A percentile compares a stretch with the other conserved stretches of the same genome.
Conservation (phyloP, 1,284 basidiomycete genomes). For the Volvariella surrecta region DNA sequence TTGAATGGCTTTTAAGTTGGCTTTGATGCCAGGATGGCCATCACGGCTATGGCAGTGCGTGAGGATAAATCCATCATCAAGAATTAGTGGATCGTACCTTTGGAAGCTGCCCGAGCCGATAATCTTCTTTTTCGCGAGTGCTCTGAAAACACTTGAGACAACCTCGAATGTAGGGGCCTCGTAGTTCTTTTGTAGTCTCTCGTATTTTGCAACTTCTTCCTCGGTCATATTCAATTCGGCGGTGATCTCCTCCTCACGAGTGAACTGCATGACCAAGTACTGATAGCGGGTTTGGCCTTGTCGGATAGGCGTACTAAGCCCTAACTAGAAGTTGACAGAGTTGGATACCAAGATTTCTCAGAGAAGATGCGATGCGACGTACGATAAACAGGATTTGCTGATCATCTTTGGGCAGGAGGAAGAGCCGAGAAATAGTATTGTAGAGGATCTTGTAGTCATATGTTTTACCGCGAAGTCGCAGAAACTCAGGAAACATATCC, state of each 20-base stretch:
- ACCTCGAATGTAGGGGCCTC: conserved; percentile 94
- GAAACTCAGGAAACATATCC: conserved; percentile 94
- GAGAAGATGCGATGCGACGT: conserved; percentile 18
- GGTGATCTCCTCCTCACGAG: conserved; percentile 94
- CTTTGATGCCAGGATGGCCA: conserved; percentile 83
- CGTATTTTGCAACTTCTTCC: conserved; percentile 72
- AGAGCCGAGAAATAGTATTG: conserved; percentile 82
- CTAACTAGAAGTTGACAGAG: conserved; percentile 44
- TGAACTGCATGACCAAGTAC: conserved; percentile 97
- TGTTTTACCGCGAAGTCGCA: conserved; percentile 93
- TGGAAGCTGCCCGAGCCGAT: conserved; percentile 80
- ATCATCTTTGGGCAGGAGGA: conserved; percentile 96
- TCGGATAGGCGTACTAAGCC: conserved; percentile 87
- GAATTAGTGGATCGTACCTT: conserved; percentile 41
- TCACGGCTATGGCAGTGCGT: conserved; percentile 40
- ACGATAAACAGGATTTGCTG: conserved; percentile 94
- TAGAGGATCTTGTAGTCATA: conserved; percentile 99
- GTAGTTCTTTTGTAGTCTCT: conserved; percentile 85
- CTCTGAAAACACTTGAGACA: conserved; percentile 91
- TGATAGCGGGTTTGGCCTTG: conserved; percentile 99
- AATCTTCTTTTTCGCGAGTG: conserved; percentile 87
- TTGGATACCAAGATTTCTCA: conserved; percentile 1
- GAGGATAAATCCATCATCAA: neutral
- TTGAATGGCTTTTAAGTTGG: conserved; percentile 95
- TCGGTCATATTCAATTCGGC: conserved; percentile 93